Conservation (phyloP, 768 basidiomycete species). For the Termitomyces sp. region DNA sequence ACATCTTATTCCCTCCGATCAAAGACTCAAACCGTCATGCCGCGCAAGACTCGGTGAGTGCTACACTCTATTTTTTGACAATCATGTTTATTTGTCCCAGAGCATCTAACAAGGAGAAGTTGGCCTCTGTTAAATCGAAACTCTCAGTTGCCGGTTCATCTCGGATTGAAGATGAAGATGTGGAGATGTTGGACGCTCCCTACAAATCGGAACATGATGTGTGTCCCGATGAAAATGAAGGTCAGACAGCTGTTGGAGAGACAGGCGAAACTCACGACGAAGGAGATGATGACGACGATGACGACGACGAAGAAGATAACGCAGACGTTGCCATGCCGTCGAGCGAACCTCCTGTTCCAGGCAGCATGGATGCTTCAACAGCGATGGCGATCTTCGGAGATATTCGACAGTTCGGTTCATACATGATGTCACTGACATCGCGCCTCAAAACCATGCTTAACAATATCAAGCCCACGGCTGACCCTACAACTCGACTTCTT, state of each 20-base stretch:
- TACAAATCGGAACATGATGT: slow-evolving; percentile 51
- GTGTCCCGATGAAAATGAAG: slow-evolving; percentile 34
- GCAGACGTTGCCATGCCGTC: slow-evolving; percentile 30
- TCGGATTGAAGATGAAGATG: slow-evolving; percentile 63
- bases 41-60: slow-evolving; percentile 67
- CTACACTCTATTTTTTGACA: slow-evolving; percentile 6
- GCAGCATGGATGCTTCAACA: slow-evolving; percentile 62
- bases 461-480: slow-evolving; percentile 82
- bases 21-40: slow-evolving; percentile 54
- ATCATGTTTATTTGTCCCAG: slow-evolving; percentile 26
- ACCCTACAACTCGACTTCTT: slow-evolving; percentile 80
- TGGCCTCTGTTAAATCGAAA: slow-evolving; percentile 55
- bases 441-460: slow-evolving; percentile 89
- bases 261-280: slow-evolving; percentile 45
- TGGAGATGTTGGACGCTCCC: slow-evolving; percentile 73
- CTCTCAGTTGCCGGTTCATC: slow-evolving; percentile 63
- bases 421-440: slow-evolving; percentile 84
- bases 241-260: slow-evolving; percentile 31
- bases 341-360: slow-evolving; percentile 40
- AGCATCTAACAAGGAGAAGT: slow-evolving; percentile 53
- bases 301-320: slow-evolving; percentile 40
- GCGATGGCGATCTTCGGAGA: slow-evolving; percentile 84
- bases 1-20: slow-evolving; percentile 72
- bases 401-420: slow-evolving; percentile 86
- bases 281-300: slow-evolving; percentile 34